phyloP scores from a whole-genome alignment of 1,284 basidiomycete genomes.

The Exobasidium cylindrosporum region DNA sequence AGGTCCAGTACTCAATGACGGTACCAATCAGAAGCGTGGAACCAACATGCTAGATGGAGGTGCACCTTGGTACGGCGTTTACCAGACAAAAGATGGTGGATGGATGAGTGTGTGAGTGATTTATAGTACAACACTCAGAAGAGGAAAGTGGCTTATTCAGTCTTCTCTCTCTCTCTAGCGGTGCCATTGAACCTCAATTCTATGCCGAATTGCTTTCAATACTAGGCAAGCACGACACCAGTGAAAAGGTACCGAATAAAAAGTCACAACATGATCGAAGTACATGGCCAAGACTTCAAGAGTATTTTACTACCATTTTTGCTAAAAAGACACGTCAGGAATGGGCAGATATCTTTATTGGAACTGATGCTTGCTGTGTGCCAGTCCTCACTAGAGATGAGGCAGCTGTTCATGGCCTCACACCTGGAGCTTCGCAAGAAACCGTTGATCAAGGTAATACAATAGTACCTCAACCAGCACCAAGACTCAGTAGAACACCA shows the following conservation, averaged over 20 bases:
- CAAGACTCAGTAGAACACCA: slow-evolving; percentile 47
- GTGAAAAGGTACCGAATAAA: slow-evolving; percentile 57
- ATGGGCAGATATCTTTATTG: slow-evolving; percentile 70
- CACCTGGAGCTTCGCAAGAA: slow-evolving; percentile 22
- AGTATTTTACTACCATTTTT: slow-evolving; percentile 68
- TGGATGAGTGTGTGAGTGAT: slow-evolving; percentile 73
- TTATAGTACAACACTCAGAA: background rate
- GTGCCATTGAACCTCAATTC: slow-evolving; percentile 33
- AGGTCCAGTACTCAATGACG: slow-evolving; percentile 61
- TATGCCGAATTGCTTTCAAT: slow-evolving; percentile 31
- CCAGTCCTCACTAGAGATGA: slow-evolving; percentile 63
- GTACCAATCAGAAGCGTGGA: slow-evolving; percentile 36
- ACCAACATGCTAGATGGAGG: slow-evolving; percentile 70
- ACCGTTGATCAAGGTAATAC: slow-evolving; percentile 28
- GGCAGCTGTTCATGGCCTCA: slow-evolving; percentile 32
- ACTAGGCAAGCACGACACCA: slow-evolving; percentile 26
- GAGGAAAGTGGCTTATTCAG: background rate
- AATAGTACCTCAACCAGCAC: slow-evolving; percentile 48
- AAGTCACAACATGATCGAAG: slow-evolving; percentile 61
- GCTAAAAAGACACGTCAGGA: slow-evolving; percentile 64
- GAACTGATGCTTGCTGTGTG: slow-evolving; percentile 71
- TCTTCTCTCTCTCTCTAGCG: background rate
- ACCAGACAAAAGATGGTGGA: slow-evolving; percentile 68
- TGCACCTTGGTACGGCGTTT: slow-evolving; percentile 74
- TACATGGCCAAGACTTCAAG: slow-evolving; percentile 65